Percentiles rank a stretch among this genome's conserved stretches.
Conservation (phyloP, 768 basidiomycete species). For the Cantharellus anzutake region DNA sequence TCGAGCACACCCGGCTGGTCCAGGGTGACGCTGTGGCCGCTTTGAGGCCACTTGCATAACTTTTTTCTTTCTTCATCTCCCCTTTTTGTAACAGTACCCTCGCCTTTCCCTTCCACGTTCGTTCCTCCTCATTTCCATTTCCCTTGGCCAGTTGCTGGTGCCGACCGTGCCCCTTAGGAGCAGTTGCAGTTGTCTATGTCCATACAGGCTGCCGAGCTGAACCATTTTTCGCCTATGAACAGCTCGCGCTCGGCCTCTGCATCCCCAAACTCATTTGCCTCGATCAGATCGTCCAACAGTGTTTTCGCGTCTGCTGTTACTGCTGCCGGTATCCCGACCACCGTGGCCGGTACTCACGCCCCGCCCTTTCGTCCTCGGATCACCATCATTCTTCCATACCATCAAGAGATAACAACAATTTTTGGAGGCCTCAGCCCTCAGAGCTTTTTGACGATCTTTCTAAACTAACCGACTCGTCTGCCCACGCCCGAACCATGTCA, state of each 20-base stretch:
- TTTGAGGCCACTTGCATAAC: too few species aligned
- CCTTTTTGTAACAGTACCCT: neutral
- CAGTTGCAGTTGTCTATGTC: neutral
- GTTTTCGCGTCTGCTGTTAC: neutral
- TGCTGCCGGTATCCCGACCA: neutral
- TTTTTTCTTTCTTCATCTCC: too few species aligned
- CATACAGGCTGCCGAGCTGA: neutral
- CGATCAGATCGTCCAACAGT: neutral
- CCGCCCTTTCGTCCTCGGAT: too few species aligned
- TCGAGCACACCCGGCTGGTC: neutral
- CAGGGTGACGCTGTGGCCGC: neutral
- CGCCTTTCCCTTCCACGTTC: neutral
- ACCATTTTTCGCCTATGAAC: neutral
- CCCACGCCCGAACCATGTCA: conserved; percentile 3
- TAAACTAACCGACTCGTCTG: neutral
- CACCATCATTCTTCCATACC: neutral
- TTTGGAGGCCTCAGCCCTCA: neutral
- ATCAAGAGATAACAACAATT: neutral
- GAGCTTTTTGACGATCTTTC: neutral
- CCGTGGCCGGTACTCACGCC: too few species aligned
- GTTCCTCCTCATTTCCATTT: neutral
- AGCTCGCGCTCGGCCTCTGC: neutral
- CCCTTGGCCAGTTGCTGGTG: neutral
- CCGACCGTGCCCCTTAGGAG: neutral
- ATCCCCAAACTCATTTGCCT: neutral